Base-by-base conservation (phyloP, 2,329 filamentous ascomycete genomes). In the Elsinoe necatrix region DNA sequence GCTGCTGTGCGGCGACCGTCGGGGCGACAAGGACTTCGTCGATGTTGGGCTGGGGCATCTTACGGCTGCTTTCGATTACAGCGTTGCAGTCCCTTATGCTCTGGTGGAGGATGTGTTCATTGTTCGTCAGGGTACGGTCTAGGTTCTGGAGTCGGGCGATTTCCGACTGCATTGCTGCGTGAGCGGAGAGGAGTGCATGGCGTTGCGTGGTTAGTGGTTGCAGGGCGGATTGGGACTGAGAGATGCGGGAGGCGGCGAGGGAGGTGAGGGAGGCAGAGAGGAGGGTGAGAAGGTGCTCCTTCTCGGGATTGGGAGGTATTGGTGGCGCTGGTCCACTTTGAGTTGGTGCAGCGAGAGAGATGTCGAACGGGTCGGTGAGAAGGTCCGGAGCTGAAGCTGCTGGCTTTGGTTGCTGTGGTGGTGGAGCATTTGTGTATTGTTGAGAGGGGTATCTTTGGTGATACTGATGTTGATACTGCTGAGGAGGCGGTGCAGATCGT, bases 21-120 rank as follows among this genome's bases (percentile, higher is more conserved):
- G 92, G 90, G 2, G 91, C 89, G n/a, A 96, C 89, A 2, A 98
- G 77, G 31, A 97, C 79, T 59, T 95, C 90, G 68, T 98, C 93
- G 50, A 97, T 86, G 48, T 85, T 82, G 0, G 91, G 90, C 1
- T 84, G 79, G 39, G 79, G 78, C 50, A 87, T 83, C 14, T 77
- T 77, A 57, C 82, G 79, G n/a, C 87, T 87, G 54, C 83, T 80
- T 41, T 82, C 80, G 61, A 96, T 88, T 9, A 91, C 83, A 4
- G 74, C 75, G 67, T 96, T 91, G 2, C 92, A 92, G 60, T 87
- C 84, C 27, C 80, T 78, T 54, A 97, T 82, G 2, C 87, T 85
- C 39, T 86, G 84, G 61, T 86, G 86, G 5, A 97, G 76, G 55
- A 95, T 87, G 18, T 80, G 75, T 12, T 90, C 86, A 71, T 97